Conservation (phyloP, 1,284 basidiomycete genomes). For the Ustilago hordei region DNA sequence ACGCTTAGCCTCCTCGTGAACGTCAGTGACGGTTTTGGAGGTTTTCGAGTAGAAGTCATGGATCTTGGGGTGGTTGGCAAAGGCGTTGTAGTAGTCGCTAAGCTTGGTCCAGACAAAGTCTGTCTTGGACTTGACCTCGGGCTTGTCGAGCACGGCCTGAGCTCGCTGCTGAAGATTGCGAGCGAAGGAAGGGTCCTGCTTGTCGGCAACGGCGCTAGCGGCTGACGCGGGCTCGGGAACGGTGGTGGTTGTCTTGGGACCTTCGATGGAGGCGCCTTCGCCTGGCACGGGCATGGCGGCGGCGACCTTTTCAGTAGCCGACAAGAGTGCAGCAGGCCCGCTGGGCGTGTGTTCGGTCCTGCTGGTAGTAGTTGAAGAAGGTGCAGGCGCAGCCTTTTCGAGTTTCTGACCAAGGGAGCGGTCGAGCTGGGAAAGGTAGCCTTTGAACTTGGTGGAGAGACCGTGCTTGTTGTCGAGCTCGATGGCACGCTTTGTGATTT, state of each 20-base stretch:
- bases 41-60: conserved; percentile 81
- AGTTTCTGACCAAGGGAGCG: conserved; percentile 54
- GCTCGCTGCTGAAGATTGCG: conserved; percentile 53
- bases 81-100: conserved; percentile 62
- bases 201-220: conserved; percentile 10
- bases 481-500: conserved; percentile 62
- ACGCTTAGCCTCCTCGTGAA: conserved; percentile 86
- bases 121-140: conserved; percentile 58
- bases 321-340: conserved; percentile 44
- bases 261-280: conserved; percentile 33
- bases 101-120: conserved; percentile 59
- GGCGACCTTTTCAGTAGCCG: conserved; percentile 52
- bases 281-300: conserved; percentile 50
- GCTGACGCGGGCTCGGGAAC: conserved; percentile 36
- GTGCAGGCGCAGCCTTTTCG: conserved; percentile 33
- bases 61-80: conserved; percentile 65
- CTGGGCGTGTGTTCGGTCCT: conserved; percentile 53
- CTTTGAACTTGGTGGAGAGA: conserved; percentile 53
- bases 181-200: conserved; percentile 48
- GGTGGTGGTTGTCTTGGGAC: conserved; percentile 54
- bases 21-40: conserved; percentile 82
- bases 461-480: conserved; percentile 64
- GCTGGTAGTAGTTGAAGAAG: conserved; percentile 32
- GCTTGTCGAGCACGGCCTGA: conserved; percentile 53
- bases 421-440: conserved; percentile 58